phyloP scores from a whole-genome alignment of 176 grass and related monocot genomes.

The Poa annua region DNA sequence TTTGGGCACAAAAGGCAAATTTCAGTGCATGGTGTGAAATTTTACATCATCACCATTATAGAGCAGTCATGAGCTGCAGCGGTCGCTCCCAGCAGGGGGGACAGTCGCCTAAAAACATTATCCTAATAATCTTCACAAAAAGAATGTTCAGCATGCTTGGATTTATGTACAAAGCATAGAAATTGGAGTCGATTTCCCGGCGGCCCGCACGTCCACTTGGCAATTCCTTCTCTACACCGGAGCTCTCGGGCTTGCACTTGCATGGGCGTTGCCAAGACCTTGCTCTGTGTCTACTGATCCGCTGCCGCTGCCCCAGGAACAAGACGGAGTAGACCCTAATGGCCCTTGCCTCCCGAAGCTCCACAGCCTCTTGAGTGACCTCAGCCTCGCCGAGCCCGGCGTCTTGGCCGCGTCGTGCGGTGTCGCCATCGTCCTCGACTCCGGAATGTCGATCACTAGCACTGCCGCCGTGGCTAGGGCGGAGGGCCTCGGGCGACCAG shows the following conservation, averaged over 20 bases:
- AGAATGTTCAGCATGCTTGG: background rate
- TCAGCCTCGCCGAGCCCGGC: constrained; percentile 18
- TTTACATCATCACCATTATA: too few relatives aligned
- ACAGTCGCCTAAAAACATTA: too few relatives aligned
- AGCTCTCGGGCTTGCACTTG: background rate
- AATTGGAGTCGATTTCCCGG: background rate
- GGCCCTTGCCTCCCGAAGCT: constrained; percentile 48
- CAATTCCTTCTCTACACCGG: background rate
- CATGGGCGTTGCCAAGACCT: background rate
- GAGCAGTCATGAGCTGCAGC: too few relatives aligned
- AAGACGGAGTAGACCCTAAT: background rate
- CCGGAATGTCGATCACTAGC: constrained; percentile 73
- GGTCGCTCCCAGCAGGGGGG: too few relatives aligned
- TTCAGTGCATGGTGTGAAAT: too few relatives aligned
- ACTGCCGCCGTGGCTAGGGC: constrained; percentile 12
- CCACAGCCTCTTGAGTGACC: constrained; percentile 44
- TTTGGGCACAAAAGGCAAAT: too few relatives aligned
- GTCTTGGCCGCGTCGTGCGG: constrained; percentile 36
- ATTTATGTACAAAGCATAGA: background rate
- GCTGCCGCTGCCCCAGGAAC: background rate
- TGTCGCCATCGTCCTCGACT: constrained; percentile 25
- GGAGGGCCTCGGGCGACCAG: background rate
- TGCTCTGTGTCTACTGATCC: constrained; percentile 12
- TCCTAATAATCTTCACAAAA: background rate
- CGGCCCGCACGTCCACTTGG: background rate